These are phyloP conservation scores for Lipomyces sp. DNA, from an alignment of 805 yeast genomes.

Conservation along the genomic window DNA sequence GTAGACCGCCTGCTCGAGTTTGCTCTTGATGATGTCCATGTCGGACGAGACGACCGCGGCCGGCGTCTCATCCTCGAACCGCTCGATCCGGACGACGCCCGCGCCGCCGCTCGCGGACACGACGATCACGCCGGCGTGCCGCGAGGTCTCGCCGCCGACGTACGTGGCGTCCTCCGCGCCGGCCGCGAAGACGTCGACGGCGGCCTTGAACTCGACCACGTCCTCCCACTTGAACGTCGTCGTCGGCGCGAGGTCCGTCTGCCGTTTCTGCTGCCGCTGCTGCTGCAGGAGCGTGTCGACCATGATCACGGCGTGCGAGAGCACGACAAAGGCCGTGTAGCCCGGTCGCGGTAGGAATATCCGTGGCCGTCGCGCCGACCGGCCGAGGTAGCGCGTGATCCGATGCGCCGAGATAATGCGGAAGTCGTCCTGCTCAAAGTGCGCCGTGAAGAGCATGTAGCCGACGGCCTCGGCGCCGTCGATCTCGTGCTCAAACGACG, in stretches of 20 bases:
- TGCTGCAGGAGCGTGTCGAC: constrained; percentile 53
- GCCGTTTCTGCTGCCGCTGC: constrained; percentile 33
- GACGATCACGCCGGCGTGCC: constrained; percentile 48
- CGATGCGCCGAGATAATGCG: constrained; percentile 63
- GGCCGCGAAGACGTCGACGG: constrained; percentile 54
- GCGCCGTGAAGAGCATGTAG: constrained; percentile 54
- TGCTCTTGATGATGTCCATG: constrained; percentile 55
- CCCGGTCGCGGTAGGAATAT: constrained; percentile 58
- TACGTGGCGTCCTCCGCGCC: constrained; percentile 48
- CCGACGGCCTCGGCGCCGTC: constrained; percentile 36
- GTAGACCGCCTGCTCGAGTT: constrained; percentile 80
- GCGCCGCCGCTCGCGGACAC: constrained; percentile 53
- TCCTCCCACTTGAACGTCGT: constrained; percentile 74
- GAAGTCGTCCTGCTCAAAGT: constrained; percentile 50
- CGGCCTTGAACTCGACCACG: constrained; percentile 49
- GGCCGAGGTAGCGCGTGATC: constrained; percentile 48
- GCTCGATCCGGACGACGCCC: constrained; percentile 62
- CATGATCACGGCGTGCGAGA: constrained; percentile 59
- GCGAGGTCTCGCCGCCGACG: constrained; percentile 30
- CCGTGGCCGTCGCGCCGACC: constrained; percentile 43
- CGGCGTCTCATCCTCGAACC: constrained; percentile 35
- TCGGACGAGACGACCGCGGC: constrained; percentile 13
- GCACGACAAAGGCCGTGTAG: constrained; percentile 57
- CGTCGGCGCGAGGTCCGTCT: constrained; percentile 36
- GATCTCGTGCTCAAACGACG: constrained; percentile 43